Evolutionary conservation across 148 eudicot species (phyloP), one percentile per base, ranked within the genome.

Genomic region (Rhododendron griersonianum): DNA sequence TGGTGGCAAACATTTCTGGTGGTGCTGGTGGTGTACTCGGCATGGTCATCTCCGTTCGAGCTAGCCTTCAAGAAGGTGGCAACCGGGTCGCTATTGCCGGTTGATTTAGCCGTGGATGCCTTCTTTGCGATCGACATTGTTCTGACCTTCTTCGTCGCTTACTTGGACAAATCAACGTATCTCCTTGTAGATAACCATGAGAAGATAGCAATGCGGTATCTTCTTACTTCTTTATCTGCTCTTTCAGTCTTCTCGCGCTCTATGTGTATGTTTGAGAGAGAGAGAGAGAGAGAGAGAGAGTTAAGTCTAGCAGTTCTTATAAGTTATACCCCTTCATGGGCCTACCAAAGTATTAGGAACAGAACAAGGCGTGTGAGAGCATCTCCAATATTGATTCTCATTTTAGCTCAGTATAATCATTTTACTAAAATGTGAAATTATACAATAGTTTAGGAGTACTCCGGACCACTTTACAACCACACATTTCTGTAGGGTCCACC

Each of bases 71-170:
- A 74, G 47, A 83, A 89, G 76, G 88, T 82, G 48, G 84, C 91
- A 1, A 84, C 89, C 0, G 89, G 89, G 11, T 69, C 84, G 11
- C 91, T 92, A 76, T 5, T 89, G 88, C 89, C 85, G 6, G 85
- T 89, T 16, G 94, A 92, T 85, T 81, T 90, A 76, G 86, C 83
- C 1, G 93, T 94, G 13, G 93, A 92, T 78, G 89, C 82, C 39
- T 94, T 94, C 88, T 94, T 94, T 35, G 88, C 78, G 23, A 61
- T 90, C 5, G 94, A 92, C 81, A 94, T 94, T 85, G 25, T 92
- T 77, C 90, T 92, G 81, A 94, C 96, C 39, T 94, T 92, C 89
- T 94, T 92, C 79, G 94, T 92, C 19, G 94, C 96, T 45, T 94
- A 92, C 81, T 86, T 92, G 79, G 96, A 94, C 87, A 91, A 85